Evolutionary conservation across 192 early-diverging fungal genomes (phyloP), one percentile per base, ranked within the genome.

Genomic region (Mortierella claussenii): DNA sequence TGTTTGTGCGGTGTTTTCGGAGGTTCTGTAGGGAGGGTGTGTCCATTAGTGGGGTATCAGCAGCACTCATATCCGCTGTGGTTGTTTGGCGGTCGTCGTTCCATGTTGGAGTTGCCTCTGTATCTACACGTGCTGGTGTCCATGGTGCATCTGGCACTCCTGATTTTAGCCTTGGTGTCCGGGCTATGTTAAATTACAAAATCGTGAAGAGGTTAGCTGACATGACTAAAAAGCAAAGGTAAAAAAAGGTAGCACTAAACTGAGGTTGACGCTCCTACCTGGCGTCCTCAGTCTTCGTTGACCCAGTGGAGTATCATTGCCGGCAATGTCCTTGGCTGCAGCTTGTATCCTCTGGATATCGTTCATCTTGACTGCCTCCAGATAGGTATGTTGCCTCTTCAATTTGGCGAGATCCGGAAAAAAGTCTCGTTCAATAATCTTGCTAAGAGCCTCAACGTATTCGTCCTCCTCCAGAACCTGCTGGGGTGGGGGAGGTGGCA

Each of bases 341-440:
- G 67, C 66, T 5, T 48, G 34, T 32, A 82, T 73, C 18, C 70
- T 49, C 21, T 69, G 65, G 4, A 55, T 37, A 54, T 82, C 68
- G 47, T 79, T 82, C 42, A 67, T 47, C 37, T 56, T 51, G 23
- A 79, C 57, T 17, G 81, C 76, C 28, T 82, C 76, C n/a, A 82
- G 43, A 37, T 82, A 82, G 32, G 65, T 76, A 60, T 83, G 71
- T 60, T 91, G 71, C 46, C 79, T 52, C 60, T 82, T 81, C n/a
- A 88, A 68, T 36, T 84, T 86, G 36, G 87, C 81, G 20, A 94
- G 79, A 48, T 89, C 75, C 5, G 94, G 94, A 51, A 92, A 95
- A 60, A 92, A 95, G 66, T 95, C 94, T 11, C 93, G 70, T 59
- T 94, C 85, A 60, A 95, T 94, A 55, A 95, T 94, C 32, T 86